Base-by-base conservation (phyloP, 768 basidiomycete genomes). In the Lactarius tabidus region DNA sequence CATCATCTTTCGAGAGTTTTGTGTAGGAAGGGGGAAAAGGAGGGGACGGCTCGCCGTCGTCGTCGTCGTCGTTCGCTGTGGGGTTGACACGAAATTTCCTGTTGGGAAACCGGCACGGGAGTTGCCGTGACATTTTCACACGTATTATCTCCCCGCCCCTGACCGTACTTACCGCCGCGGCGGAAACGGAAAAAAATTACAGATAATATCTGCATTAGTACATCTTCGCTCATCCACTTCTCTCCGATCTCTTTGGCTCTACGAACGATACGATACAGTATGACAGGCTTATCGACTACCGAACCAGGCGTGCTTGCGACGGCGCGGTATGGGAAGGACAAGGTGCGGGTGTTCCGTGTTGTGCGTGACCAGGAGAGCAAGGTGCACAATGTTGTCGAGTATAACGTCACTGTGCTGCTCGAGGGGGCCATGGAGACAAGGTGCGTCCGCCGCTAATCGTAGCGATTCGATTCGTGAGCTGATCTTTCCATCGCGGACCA, bases 281-380 rank as follows among this genome's bases (percentile, higher is more conserved):
- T 45, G 26, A 12, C 6, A 51, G 48, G 48, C 12, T 7, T 4
- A n/a, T 45, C 48, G 48, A 17, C 14, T 26, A 6, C 48, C 6
- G 60, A 63, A 56, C 58, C 66, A 1, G 66, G 66, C 14, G 45
- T 60, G 53, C 82, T 85, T 62, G 73, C 77, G 3, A 71, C 74
- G 23, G 88, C 91, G 1, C 84, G 85, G 29, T 93, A 95, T 71
- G 95, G 95, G 14, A 98, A 98, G 78, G 89, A 93, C 76, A 87
- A 89, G 68, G 84, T 98, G 18, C 84, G 93, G 28, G 89, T 98
- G 51, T 84, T 93, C 68, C 85, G 95, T 35, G 82, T 96, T 62
- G 92, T 95, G 26, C 82, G 93, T 12, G 82, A 68, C 9, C 55
- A 52, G 15, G 56, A 85, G 57, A 84, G 79, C 5, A 77, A 79